These are phyloP conservation scores for Apophysomyces sp. DNA, from an alignment of 371 early-diverging fungal species.

Conservation along the genomic window DNA sequence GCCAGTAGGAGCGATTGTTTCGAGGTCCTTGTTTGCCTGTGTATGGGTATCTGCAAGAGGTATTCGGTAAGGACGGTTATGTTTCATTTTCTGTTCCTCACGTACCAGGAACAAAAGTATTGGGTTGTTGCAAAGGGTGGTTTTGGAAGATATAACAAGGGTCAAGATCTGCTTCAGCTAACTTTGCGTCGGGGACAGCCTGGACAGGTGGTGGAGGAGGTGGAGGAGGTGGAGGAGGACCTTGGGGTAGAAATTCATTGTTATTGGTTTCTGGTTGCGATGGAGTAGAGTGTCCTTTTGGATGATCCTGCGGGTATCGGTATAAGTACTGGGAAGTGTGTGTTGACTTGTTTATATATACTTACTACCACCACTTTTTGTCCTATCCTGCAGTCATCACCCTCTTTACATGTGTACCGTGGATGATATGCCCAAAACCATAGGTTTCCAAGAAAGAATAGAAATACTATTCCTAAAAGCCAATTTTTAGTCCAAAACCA, in stretches of 20 bases:
- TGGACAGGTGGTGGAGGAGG: constrained; percentile 9
- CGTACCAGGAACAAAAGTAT: constrained; percentile 14
- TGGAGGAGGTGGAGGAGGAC: constrained; percentile 14
- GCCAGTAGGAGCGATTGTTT: constrained; percentile 35
- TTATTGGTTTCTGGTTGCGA: constrained; percentile 1
- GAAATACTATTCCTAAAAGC: constrained; percentile 10
- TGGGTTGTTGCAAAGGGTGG: constrained; percentile 9
- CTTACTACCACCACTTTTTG: neutral
- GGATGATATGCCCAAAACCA: constrained; percentile 15
- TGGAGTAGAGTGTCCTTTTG: constrained; percentile 4
- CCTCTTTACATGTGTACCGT: constrained; percentile 8
- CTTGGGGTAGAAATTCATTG: neutral
- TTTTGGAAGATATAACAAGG: neutral
- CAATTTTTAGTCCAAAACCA: constrained; percentile 10
- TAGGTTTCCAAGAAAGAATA: constrained; percentile 12
- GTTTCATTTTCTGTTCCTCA: neutral
- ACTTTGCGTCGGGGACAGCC: constrained; percentile 4
- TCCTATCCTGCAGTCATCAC: neutral
- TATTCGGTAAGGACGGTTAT: neutral
- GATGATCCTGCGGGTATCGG: too few relatives aligned
- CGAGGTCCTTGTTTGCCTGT: constrained; percentile 16
- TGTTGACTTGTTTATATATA: too few relatives aligned
- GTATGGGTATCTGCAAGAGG: constrained; percentile 21
- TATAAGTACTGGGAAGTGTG: too few relatives aligned
- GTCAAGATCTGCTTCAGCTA: constrained; percentile 12